Evolutionary conservation across 495 filamentous ascomycete species (phyloP).

Genomic region (Aspergillus bridgeri): DNA sequence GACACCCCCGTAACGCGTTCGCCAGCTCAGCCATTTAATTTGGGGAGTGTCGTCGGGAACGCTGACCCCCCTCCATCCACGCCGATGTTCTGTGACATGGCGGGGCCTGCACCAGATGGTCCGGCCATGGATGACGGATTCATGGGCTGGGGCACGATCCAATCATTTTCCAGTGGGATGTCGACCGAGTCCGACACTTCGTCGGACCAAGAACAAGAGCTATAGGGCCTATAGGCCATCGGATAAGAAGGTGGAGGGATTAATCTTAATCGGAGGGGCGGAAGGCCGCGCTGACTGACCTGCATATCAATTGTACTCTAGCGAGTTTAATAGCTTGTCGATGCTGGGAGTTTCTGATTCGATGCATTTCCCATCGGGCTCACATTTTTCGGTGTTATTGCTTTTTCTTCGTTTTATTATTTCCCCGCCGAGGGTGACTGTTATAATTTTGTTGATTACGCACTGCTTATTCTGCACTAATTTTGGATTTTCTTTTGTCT

Average conservation of each 20-base stretch:
- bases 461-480: too few relatives aligned
- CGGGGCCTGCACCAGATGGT: conserved; percentile 18
- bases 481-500: not conserved
- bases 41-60: conserved; percentile 26
- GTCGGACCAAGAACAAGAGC: conserved; percentile 21
- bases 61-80: conserved; percentile 23
- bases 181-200: conserved; percentile 16
- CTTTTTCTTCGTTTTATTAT: conserved; percentile 4
- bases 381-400: conserved; percentile 7
- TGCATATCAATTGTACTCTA: conserved; percentile 8
- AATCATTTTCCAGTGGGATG: conserved; percentile 16
- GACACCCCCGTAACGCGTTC: conserved; percentile 15
- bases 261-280: not conserved
- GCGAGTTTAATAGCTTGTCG: conserved; percentile 1
- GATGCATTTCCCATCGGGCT: conserved; percentile 4
- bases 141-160: conserved; percentile 22
- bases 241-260: not conserved
- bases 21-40: conserved; percentile 20
- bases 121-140: conserved; percentile 19
- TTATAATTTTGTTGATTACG: conserved; percentile 4
- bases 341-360: conserved; percentile 7
- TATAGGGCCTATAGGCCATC: conserved; percentile 8
- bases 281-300: conserved; percentile 11
- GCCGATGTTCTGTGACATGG: conserved; percentile 24
- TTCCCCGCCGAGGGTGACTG: not conserved